Conservation (phyloP, 805 yeast species). For the Teunomyces gatunensis region DNA sequence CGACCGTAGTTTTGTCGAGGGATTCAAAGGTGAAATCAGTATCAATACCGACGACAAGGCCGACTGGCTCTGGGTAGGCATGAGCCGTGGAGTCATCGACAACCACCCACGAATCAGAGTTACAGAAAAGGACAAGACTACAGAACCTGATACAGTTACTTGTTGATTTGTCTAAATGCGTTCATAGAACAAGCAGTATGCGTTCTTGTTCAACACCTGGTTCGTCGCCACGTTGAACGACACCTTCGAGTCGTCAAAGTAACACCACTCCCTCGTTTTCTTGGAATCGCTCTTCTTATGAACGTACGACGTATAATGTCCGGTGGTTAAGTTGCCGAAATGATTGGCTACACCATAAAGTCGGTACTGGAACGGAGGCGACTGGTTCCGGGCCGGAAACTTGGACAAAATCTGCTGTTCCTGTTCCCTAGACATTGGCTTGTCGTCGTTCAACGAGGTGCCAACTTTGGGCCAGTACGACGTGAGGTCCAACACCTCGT, state of each 20-base stretch:
- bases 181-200: conserved; percentile 78
- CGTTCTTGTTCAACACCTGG: conserved; percentile 67
- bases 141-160: not conserved
- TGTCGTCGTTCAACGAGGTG: conserved; percentile 18
- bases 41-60: conserved; percentile 46
- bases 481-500: conserved; percentile 56
- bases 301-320: conserved; percentile 85
- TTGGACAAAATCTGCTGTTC: conserved; percentile 47
- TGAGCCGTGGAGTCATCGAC: conserved; percentile 55
- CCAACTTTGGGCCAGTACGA: conserved; percentile 66
- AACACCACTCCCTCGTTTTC: conserved; percentile 63
- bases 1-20: conserved; percentile 81
- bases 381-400: conserved; percentile 67
- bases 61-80: conserved; percentile 66
- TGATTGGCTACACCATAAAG: conserved; percentile 83
- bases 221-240: conserved; percentile 46
- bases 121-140: conserved; percentile 14
- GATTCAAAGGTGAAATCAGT: conserved; percentile 63
- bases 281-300: conserved; percentile 50
- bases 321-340: conserved; percentile 76
- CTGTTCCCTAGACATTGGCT: conserved; percentile 32
- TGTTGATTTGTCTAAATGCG: conserved; percentile 20
- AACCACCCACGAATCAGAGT: conserved; percentile 53
- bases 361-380: conserved; percentile 75
- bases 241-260: conserved; percentile 78